These are phyloP conservation scores for Fonsecaea pugnacius DNA, from an alignment of 2,329 filamentous ascomycete genomes.

Conservation along the genomic window DNA sequence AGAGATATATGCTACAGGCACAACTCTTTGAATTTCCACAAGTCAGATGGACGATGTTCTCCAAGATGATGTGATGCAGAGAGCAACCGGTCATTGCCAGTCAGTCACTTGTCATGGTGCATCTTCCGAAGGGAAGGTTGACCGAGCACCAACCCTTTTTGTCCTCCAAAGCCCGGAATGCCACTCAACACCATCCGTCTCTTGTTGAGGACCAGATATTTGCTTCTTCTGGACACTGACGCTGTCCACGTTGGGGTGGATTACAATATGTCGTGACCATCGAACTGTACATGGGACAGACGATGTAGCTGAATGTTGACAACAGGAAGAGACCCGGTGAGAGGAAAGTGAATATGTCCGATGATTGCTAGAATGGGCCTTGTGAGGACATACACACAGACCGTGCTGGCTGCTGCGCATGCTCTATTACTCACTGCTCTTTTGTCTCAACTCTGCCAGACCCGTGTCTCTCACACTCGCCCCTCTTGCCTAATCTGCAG, in stretches of 20 bases:
- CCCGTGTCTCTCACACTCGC: neutral
- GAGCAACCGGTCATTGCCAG: neutral
- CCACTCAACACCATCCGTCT: neutral
- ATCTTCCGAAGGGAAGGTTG: constrained; percentile 1
- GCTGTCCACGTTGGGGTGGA: neutral
- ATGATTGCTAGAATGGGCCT: neutral
- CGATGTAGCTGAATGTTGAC: neutral
- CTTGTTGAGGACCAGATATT: neutral
- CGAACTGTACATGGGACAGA: neutral
- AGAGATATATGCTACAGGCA: neutral
- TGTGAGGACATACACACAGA: neutral
- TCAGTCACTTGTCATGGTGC: neutral
- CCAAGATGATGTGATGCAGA: neutral
- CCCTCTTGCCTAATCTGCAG: neutral
- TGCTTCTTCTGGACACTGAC: neutral
- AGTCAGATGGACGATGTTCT: neutral
- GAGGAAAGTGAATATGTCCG: neutral
- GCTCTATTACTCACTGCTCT: neutral
- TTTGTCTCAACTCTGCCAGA: constrained; percentile 1
- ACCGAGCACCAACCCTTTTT: neutral
- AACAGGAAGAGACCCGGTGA: neutral
- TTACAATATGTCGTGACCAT: neutral
- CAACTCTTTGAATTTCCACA: neutral
- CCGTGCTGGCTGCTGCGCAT: neutral
- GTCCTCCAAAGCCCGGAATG: neutral